A percentile compares a stretch with the other conserved stretches of the same genome.
Evolutionary conservation across 306 rosid genomes (phyloP).

Genomic region (Betula pendula): DNA sequence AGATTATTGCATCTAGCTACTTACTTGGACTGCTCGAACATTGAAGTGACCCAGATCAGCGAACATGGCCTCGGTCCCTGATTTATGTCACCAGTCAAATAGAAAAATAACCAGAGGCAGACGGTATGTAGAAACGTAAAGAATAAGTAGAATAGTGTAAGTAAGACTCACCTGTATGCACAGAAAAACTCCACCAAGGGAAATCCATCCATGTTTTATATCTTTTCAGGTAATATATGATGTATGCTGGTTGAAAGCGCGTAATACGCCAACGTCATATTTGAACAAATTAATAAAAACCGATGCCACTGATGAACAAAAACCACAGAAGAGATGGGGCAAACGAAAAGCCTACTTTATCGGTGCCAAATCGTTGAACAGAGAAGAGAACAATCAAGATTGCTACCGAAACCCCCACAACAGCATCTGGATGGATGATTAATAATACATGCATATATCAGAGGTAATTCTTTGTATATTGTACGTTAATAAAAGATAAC

Average conservation of each 20-base stretch:
- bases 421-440: constrained; percentile 35
- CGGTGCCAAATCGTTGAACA: constrained; percentile 61
- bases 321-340: constrained; percentile 67
- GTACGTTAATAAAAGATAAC: too few relatives aligned
- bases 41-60: constrained; percentile 92
- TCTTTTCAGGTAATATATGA: constrained; percentile 44
- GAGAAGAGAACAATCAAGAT: constrained; percentile 45
- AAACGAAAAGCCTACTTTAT: constrained; percentile 57
- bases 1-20: constrained; percentile 20
- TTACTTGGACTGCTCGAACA: constrained; percentile 71
- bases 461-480: background rate
- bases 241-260: constrained; percentile 61
- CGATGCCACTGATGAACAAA: constrained; percentile 49
- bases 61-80: constrained; percentile 92
- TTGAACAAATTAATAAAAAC: constrained; percentile 59
- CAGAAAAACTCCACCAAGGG: constrained; percentile 63
- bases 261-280: constrained; percentile 41
- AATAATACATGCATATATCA: background rate
- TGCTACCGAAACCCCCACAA: constrained; percentile 50
- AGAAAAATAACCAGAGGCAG: background rate
- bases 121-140: too few relatives aligned
- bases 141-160: too few relatives aligned
- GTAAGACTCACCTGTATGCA: constrained; percentile 49
- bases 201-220: constrained; percentile 56
- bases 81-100: background rate